phyloP scores from a whole-genome alignment of 192 early-diverging fungal genomes.

The Backusella westeae region DNA sequence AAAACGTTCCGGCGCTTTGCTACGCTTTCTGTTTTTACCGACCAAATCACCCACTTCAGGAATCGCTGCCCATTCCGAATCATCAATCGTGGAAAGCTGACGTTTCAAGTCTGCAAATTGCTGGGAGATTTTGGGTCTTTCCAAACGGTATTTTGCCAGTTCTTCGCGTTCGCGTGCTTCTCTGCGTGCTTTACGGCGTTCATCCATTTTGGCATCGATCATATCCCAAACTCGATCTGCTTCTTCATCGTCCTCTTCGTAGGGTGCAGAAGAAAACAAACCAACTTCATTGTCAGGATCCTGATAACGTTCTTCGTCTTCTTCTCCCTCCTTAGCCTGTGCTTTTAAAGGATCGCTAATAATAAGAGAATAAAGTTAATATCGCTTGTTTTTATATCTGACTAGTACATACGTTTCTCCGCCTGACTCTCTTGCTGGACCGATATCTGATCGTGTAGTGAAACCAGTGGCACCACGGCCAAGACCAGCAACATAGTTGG shows the following conservation, averaged over 20 bases:
- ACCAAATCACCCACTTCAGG: slow-evolving; percentile 85
- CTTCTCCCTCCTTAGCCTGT: slow-evolving; percentile 50
- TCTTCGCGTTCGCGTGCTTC: slow-evolving; percentile 74
- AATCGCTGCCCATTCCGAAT: slow-evolving; percentile 84
- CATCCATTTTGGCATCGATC: slow-evolving; percentile 90
- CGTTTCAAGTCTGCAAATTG: slow-evolving; percentile 92
- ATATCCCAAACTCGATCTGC: slow-evolving; percentile 90
- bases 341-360: slow-evolving; percentile 12
- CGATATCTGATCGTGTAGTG: slow-evolving; percentile 97
- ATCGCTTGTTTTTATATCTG: background rate
- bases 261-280: slow-evolving; percentile 81
- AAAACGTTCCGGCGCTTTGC: slow-evolving; percentile 54
- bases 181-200: slow-evolving; percentile 70
- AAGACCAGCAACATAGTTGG: slow-evolving; percentile 96
- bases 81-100: slow-evolving; percentile 68
- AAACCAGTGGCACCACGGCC: slow-evolving; percentile 97
- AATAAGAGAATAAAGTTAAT: background rate
- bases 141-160: slow-evolving; percentile 62
- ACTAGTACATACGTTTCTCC: slow-evolving; percentile 39
- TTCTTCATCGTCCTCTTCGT: slow-evolving; percentile 97
- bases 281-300: slow-evolving; percentile 95
- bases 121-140: slow-evolving; percentile 79
- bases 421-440: slow-evolving; percentile 84
- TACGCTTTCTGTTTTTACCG: slow-evolving; percentile 70
- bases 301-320: slow-evolving; percentile 74